Evolutionary conservation across 306 rosid species (phyloP), one percentile per base, ranked within the genome.

Genomic region (Abrus pulchellus): DNA sequence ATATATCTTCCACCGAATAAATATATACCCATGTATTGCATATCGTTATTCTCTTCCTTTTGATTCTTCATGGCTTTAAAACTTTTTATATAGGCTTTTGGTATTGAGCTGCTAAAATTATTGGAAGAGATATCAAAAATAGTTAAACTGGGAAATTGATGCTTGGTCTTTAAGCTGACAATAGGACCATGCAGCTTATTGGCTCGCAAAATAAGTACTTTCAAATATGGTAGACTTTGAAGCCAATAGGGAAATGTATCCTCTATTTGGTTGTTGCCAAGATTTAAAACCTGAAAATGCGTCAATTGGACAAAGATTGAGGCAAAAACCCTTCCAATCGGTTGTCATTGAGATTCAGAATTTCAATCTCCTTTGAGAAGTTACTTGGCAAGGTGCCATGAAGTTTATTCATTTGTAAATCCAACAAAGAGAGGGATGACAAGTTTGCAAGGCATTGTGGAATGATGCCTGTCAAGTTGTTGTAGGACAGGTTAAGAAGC

Each of bases 221-320:
- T 44, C 11, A 90, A 80, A 5, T 32, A 0, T 3, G 52, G 69
- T 1, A 86, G 81, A 6, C 55, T 29, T 3, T 62, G 81, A 59
- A 89, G 67, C 88, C 87, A 85, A 36, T 27, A 0, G 6, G 87
- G 90, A 79, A 85, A 89, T 1, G 33, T 36, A 8, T 82, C 88
- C 12, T 52, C 27, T 6, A 89, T 29, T 3, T 41, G 28, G 62
- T 87, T 89, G 30, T 48, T 45, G 9, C 87, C 90, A 12, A 89
- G 3, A 62, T 87, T 76, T 3, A 90, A 36, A 73, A 68, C 47
- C 61, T 68, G 12, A 1, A 90, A 10, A 0, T 1, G 0, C 1
- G 0, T 5, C 93, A 85, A 0, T 45, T 6, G 2, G 66, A 44
- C 74, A 89, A 62, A 4, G 85, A 75, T 2, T 5, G 3, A 2